Percentiles rank a stretch among this genome's conserved stretches.
These are phyloP conservation scores for Corallochytrium limacisporum DNA, from an alignment of 78 protist species.

Conservation along the genomic window DNA sequence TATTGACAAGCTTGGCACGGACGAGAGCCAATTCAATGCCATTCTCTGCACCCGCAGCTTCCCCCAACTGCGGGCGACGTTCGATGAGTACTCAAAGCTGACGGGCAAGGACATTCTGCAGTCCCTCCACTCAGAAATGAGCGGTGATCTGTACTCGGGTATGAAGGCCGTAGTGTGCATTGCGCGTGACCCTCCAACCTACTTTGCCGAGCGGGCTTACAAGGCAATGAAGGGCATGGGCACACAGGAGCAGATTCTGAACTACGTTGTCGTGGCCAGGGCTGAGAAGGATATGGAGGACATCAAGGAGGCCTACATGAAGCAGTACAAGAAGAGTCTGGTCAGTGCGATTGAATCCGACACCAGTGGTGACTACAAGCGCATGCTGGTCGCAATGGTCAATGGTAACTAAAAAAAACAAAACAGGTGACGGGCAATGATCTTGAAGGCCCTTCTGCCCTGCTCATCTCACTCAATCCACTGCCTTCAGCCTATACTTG, in stretches of 20 bases:
- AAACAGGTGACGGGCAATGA: too few relatives aligned
- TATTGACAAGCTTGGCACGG: constrained; percentile 11
- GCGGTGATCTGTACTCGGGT: not conserved
- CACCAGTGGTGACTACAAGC: too few relatives aligned
- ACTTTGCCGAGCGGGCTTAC: not conserved
- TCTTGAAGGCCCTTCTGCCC: too few relatives aligned
- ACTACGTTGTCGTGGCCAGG: not conserved
- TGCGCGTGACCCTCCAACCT: not conserved
- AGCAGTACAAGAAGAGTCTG: too few relatives aligned
- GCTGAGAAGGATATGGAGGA: constrained; percentile 16
- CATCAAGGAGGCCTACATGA: not conserved
- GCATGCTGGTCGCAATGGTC: too few relatives aligned
- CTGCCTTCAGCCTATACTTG: too few relatives aligned
- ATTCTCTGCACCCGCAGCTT: not conserved
- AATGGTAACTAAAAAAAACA: too few relatives aligned
- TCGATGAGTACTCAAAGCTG: constrained; percentile 6
- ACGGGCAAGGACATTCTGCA: not conserved
- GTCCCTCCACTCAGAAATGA: not conserved
- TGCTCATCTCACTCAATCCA: too few relatives aligned
- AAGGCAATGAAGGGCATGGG: constrained; percentile 16
- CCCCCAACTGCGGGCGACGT: constrained; percentile 8
- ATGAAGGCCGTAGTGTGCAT: not conserved
- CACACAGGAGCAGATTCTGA: constrained; percentile 4
- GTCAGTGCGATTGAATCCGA: too few relatives aligned
- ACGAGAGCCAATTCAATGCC: constrained; percentile 1